Conservation (phyloP, 129 eudicot genomes). For the Silybum marianum region DNA sequence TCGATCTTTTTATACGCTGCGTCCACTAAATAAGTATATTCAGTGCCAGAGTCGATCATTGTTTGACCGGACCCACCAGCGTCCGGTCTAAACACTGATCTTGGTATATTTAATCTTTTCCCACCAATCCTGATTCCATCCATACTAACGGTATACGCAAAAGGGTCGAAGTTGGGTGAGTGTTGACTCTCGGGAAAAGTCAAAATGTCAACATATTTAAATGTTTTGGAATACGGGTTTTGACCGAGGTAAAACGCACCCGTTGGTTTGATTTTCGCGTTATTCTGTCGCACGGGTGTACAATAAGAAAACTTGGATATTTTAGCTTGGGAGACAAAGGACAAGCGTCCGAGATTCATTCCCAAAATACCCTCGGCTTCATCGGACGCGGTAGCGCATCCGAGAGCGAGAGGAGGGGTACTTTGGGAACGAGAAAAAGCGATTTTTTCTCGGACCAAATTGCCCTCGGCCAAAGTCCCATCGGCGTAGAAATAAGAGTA, state of each 20-base stretch:
- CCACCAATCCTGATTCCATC: conserved; percentile 57
- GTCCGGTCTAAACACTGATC: conserved; percentile 59
- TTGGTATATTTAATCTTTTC: conserved; percentile 44
- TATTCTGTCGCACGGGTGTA: conserved; percentile 51
- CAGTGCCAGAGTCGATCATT: conserved; percentile 79
- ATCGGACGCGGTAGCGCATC: conserved; percentile 59
- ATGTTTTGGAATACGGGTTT: conserved; percentile 53
- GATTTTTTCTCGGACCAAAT: conserved; percentile 67
- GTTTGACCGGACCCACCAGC: conserved; percentile 82
- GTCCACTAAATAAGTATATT: conserved; percentile 63
- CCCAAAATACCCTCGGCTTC: conserved; percentile 85
- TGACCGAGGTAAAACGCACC: conserved; percentile 75
- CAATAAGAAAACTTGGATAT: conserved; percentile 68
- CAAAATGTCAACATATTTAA: conserved; percentile 53
- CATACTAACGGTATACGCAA: conserved; percentile 58
- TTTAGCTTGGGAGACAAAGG: conserved; percentile 68
- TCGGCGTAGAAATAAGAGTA: conserved; percentile 86
- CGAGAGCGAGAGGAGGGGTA: conserved; percentile 80
- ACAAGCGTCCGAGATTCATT: conserved; percentile 77
- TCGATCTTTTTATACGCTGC: conserved; percentile 62
- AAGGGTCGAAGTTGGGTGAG: conserved; percentile 74
- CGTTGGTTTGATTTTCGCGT: conserved; percentile 32
- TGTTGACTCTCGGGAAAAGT: conserved; percentile 63
- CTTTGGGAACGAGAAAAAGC: conserved; percentile 54
- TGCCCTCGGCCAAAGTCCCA: conserved; percentile 88